These are phyloP conservation scores for Suillus spraguei DNA, from an alignment of 768 basidiomycete species.

Conservation along the genomic window DNA sequence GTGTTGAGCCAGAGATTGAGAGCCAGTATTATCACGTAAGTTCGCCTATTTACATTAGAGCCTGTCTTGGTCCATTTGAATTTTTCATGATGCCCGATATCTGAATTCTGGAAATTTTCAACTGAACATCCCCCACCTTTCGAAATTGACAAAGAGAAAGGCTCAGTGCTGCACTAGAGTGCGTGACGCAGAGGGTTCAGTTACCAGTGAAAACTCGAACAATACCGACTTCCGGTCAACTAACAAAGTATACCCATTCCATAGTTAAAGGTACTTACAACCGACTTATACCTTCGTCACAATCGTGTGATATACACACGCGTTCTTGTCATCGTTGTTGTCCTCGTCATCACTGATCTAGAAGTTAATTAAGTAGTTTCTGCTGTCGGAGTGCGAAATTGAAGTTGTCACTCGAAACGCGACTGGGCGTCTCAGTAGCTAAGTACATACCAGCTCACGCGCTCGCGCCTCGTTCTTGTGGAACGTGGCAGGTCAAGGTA, in stretches of 20 bases:
- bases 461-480: constrained; percentile 23
- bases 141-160: neutral
- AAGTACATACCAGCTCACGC: constrained; percentile 15
- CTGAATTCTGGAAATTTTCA: neutral
- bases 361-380: constrained; percentile 3
- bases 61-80: neutral
- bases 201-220: neutral
- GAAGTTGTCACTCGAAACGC: constrained; percentile 4
- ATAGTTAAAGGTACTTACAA: neutral
- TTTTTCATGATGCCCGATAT: neutral
- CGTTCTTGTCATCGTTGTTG: neutral
- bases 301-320: neutral
- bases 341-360: neutral
- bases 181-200: neutral
- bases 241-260: neutral
- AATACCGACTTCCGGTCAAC: too few relatives aligned
- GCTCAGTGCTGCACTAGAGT: neutral
- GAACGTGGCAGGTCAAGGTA: constrained; percentile 17
- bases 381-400: constrained; percentile 6
- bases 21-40: too few relatives aligned
- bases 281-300: neutral
- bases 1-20: too few relatives aligned
- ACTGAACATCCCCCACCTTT: neutral
- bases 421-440: neutral
- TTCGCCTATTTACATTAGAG: too few relatives aligned